Evolutionary conservation across 805 yeast species (phyloP), one percentile per base, ranked within the genome.

Genomic region (Barnettozyma siamensis): DNA sequence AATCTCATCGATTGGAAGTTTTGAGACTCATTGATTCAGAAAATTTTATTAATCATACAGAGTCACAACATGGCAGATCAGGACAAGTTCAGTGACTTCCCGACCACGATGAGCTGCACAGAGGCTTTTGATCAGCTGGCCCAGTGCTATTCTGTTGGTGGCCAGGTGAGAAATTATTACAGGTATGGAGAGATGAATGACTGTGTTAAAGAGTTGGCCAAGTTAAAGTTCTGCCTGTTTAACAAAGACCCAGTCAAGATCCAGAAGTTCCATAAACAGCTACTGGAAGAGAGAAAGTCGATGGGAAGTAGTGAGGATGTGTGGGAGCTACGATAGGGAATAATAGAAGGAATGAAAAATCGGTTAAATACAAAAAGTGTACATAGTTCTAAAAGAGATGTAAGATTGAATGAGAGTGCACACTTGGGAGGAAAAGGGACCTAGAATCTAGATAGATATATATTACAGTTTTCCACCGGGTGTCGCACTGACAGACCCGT

Each of bases 81-180:
- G 24, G 35, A 21, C 16, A 42, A 39, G 15, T 51, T 43, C 30
- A 47, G 54, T 19, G 52, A 48, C 21, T 54, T 53, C 19, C 59
- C 59, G 53, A 58, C 67, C 7, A 69, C 71, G n/a, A 76, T 83
- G 88, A 73, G 76, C 38, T 83, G 91, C 55, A 69, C 81, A 40
- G 87, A 91, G 33, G 93, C 93, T 1, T 81, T 89, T 62, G 95
- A 89, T 60, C 95, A 88, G 55, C 67, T 89, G 18, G 72, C 88
- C 35, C 80, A 77, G 35, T 91, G 98, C 59, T 88, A 85, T 64
- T 85, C 97, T 0, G 57, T 89, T 3, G 97, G 96, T 3, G 97
- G 97, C 1, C 96, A 89, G 57, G 65, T 86, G 17, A 75, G 94
- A 45, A 75, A 83, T 62, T 83, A 84, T 54, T 91, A 89, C 58